Percentiles rank a stretch among this genome's conserved stretches.
Conservation (phyloP, 768 basidiomycete species). For the Piloderma croceum region DNA sequence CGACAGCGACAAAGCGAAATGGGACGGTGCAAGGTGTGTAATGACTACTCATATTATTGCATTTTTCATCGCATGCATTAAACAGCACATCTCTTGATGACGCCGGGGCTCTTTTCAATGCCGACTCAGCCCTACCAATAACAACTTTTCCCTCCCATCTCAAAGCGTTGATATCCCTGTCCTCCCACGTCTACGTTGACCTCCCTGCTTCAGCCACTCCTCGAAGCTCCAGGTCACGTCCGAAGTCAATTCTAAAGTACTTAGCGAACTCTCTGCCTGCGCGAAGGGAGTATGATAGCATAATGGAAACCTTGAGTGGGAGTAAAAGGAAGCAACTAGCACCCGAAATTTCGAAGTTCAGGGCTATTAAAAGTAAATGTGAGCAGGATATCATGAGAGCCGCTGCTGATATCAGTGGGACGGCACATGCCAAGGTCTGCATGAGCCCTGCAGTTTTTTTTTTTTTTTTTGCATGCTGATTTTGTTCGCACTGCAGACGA, state of each 20-base stretch:
- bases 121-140: constrained; percentile 66
- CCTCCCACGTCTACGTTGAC: constrained; percentile 50
- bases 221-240: constrained; percentile 32
- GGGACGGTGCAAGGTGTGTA: constrained; percentile 78
- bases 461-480: neutral
- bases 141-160: constrained; percentile 53
- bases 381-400: constrained; percentile 77
- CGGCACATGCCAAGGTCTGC: constrained; percentile 70
- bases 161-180: constrained; percentile 44
- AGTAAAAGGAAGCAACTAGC: constrained; percentile 49
- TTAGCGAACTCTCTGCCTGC: constrained; percentile 29
- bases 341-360: constrained; percentile 62
- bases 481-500: constrained; percentile 53
- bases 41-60: neutral
- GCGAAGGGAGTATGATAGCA: constrained; percentile 45
- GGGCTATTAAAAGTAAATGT: constrained; percentile 71
- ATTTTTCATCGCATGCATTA: constrained; percentile 5
- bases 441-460: constrained; percentile 6
- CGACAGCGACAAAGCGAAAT: constrained; percentile 73
- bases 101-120: constrained; percentile 62
- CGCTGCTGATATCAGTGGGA: constrained; percentile 84
- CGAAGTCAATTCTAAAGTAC: constrained; percentile 55
- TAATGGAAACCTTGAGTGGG: constrained; percentile 49
- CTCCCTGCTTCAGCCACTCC: constrained; percentile 30
- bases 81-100: constrained; percentile 61